Evolutionary conservation across 2,329 filamentous ascomycete genomes (phyloP).

Genomic region (Fusarium miscanthi): DNA sequence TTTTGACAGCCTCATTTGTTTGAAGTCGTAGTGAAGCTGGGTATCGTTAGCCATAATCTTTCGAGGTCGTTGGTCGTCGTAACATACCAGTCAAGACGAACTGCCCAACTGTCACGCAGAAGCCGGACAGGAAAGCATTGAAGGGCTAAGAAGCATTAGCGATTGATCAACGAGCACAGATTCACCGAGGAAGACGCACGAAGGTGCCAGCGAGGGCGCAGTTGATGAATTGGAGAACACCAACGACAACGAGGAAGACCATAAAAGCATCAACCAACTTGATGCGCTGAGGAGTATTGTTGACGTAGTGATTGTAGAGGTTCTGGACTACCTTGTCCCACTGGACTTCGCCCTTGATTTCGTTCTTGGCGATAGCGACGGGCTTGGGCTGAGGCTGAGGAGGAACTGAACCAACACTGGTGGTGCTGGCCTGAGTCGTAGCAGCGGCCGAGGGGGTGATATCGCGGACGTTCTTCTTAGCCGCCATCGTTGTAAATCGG

Average conservation of each 20-base stretch:
- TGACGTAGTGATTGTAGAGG: conserved; percentile 81
- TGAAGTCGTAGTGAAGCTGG: conserved; percentile 85
- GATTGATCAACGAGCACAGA: neutral
- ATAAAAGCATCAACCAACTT: conserved; percentile 95
- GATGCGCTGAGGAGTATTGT: conserved; percentile 86
- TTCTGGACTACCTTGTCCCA: conserved; percentile 72
- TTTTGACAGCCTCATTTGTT: conserved; percentile 84
- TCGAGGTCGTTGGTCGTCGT: neutral
- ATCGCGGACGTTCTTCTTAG: conserved; percentile 59
- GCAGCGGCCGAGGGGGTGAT: conserved; percentile 50
- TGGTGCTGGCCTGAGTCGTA: conserved; percentile 46
- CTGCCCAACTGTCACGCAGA: conserved; percentile 93
- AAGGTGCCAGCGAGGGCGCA: conserved; percentile 94
- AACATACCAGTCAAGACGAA: conserved; percentile 92
- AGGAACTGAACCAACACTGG: conserved; percentile 44
- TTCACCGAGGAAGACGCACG: conserved; percentile 65
- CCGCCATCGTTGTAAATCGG: conserved; percentile 55
- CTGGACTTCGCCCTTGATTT: conserved; percentile 44
- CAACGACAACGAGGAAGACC: conserved; percentile 85
- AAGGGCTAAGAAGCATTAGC: conserved; percentile 76
- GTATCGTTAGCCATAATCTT: conserved; percentile 13
- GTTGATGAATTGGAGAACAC: conserved; percentile 92
- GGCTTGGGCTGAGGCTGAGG: conserved; percentile 37
- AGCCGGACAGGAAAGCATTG: conserved; percentile 97
- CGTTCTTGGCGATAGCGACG: conserved; percentile 38